Percentiles rank a stretch among this genome's conserved stretches.
Conservation (phyloP, 2,329 filamentous ascomycete species). For the Knoxdaviesia capensis region DNA sequence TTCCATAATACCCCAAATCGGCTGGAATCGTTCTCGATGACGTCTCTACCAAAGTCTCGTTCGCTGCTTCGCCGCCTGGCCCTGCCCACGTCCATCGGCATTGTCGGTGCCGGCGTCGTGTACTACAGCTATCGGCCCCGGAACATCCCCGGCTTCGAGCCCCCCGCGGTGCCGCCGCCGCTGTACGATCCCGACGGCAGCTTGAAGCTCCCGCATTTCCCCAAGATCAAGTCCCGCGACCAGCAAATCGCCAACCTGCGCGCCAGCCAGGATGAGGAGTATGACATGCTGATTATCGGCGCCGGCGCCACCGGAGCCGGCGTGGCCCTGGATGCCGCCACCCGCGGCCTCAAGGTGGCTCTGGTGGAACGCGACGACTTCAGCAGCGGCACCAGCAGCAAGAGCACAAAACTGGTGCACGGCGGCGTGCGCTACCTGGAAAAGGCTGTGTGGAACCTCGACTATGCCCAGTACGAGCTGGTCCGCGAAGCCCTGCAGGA, state of each 20-base stretch:
- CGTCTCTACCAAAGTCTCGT: slow-evolving; percentile 1
- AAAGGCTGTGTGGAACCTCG: slow-evolving; percentile 57
- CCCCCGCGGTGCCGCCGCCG: slow-evolving; percentile 48
- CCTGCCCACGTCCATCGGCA: slow-evolving; percentile 19
- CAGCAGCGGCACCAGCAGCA: slow-evolving; percentile 51
- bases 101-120: slow-evolving; percentile 22
- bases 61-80: slow-evolving; percentile 20
- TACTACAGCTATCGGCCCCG: slow-evolving; percentile 43
- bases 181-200: slow-evolving; percentile 48
- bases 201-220: slow-evolving; percentile 46
- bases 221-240: slow-evolving; percentile 36
- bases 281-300: slow-evolving; percentile 52
- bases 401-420: slow-evolving; percentile 62
- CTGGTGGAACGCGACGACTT: slow-evolving; percentile 57
- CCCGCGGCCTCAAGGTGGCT: slow-evolving; percentile 50
- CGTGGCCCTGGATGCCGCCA: slow-evolving; percentile 52
- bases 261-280: slow-evolving; percentile 21
- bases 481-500: slow-evolving; percentile 56
- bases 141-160: slow-evolving; percentile 50
- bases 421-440: slow-evolving; percentile 56
- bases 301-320: slow-evolving; percentile 52
- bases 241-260: slow-evolving; percentile 45
- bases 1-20: not conserved
- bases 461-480: slow-evolving; percentile 52
- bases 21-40: slow-evolving; percentile 2